Percentiles rank a stretch among this genome's conserved stretches.
Conservation (phyloP, 2,329 filamentous ascomycete species). For the Talaromyces sp. region DNA sequence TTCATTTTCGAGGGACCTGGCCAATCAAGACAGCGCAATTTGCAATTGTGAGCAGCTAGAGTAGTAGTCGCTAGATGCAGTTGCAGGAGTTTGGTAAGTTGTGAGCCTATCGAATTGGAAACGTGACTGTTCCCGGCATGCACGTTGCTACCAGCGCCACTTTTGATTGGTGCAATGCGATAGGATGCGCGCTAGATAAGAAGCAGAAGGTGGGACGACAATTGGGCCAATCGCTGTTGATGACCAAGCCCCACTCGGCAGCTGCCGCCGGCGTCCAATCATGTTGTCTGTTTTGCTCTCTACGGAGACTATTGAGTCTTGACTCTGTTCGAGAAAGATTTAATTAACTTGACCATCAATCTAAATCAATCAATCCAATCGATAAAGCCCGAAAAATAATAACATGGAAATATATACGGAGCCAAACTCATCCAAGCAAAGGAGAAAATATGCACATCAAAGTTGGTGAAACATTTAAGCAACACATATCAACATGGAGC, state of each 20-base stretch:
- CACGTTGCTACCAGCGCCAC: conserved; percentile 4
- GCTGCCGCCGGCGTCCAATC: not conserved
- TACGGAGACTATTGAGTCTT: no score
- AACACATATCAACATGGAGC: not conserved
- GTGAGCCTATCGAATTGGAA: not conserved
- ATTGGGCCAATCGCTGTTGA: not conserved
- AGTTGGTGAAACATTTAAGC: not conserved
- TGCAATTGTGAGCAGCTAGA: not conserved
- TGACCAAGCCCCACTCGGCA: not conserved
- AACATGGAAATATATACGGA: not conserved
- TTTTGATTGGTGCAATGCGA: conserved; percentile 2
- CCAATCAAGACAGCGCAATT: not conserved
- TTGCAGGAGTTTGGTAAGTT: not conserved
- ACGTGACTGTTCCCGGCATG: not conserved
- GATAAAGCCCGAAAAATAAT: not conserved
- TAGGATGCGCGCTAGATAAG: not conserved
- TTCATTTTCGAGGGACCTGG: not conserved
- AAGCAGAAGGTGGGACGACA: not conserved
- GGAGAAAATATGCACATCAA: not conserved
- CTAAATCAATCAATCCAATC: not conserved
- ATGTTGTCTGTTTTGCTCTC: not conserved
- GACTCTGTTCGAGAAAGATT: not conserved
- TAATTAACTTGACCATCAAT: no score
- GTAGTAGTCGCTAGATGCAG: not conserved
- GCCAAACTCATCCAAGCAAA: not conserved